Evolutionary conservation across 768 basidiomycete species (phyloP).

Genomic region (Russula olivacea): DNA sequence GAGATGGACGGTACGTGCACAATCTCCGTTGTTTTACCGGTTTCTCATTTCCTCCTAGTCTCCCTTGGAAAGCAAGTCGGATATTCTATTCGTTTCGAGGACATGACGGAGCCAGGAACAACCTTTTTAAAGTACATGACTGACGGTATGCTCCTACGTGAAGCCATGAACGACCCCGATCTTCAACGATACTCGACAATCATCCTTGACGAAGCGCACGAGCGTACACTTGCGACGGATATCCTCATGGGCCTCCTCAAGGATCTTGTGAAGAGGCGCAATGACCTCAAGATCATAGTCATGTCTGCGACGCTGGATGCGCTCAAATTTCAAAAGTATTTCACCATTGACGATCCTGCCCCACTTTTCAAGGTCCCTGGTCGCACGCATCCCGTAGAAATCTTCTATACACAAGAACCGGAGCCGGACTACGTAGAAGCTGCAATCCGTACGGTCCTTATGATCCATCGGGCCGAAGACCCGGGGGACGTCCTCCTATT

Average conservation of each 20-base stretch:
- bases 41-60: slow-evolving; percentile 42
- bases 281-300: slow-evolving; percentile 93
- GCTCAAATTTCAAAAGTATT: slow-evolving; percentile 95
- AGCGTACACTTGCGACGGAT: slow-evolving; percentile 95
- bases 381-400: slow-evolving; percentile 91
- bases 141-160: slow-evolving; percentile 97
- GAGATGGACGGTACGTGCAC: slow-evolving; percentile 88
- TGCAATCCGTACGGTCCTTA: slow-evolving; percentile 90
- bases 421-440: slow-evolving; percentile 97
- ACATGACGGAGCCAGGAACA: slow-evolving; percentile 82
- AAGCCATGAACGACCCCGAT: slow-evolving; percentile 94
- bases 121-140: slow-evolving; percentile 99
- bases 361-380: slow-evolving; percentile 90
- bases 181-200: slow-evolving; percentile 92
- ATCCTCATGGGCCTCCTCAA: slow-evolving; percentile 98
- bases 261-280: slow-evolving; percentile 65
- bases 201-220: slow-evolving; percentile 98
- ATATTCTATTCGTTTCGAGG: slow-evolving; percentile 98
- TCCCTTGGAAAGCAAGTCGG: slow-evolving; percentile 92
- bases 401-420: slow-evolving; percentile 88
- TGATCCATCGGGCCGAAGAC: slow-evolving; percentile 96
- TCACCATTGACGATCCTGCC: slow-evolving; percentile 48
- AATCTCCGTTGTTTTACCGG: slow-evolving; percentile 11
- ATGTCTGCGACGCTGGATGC: slow-evolving; percentile 99
- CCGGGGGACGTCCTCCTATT: slow-evolving; percentile 91